Conservation (phyloP, 2,329 filamentous ascomycete genomes). For the Stagonosporopsis rhizophila region DNA sequence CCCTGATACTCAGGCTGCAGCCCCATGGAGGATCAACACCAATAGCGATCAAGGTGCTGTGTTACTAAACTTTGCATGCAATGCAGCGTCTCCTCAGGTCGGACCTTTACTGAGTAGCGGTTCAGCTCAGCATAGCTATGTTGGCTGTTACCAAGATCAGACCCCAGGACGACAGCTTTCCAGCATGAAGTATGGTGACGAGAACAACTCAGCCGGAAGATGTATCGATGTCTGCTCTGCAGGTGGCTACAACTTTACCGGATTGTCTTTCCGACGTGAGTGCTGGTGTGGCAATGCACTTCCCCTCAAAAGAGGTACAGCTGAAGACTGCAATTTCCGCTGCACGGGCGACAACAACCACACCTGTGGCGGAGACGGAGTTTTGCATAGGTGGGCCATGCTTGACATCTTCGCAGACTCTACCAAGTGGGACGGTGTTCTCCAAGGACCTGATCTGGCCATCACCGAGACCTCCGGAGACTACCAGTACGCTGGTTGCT, state of each 20-base stretch:
- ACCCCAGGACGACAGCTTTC: slow-evolving; percentile 62
- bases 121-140: slow-evolving; percentile 59
- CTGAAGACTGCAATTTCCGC: slow-evolving; percentile 59
- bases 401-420: slow-evolving; percentile 52
- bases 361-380: slow-evolving; percentile 62
- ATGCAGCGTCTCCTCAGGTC: slow-evolving; percentile 61
- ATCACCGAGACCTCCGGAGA: slow-evolving; percentile 21
- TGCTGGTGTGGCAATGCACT: slow-evolving; percentile 63
- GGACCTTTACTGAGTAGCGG: slow-evolving; percentile 57
- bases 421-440: slow-evolving; percentile 28
- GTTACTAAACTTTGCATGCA: slow-evolving; percentile 59
- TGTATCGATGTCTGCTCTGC: slow-evolving; percentile 57
- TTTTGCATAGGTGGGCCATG: slow-evolving; percentile 48
- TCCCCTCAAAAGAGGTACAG: slow-evolving; percentile 54
- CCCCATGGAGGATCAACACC: slow-evolving; percentile 65
- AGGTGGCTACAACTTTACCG: slow-evolving; percentile 54
- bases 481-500: slow-evolving; percentile 25
- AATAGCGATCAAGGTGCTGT: slow-evolving; percentile 54
- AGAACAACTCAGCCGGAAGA: slow-evolving; percentile 54
- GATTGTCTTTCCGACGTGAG: slow-evolving; percentile 58
- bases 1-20: slow-evolving; percentile 57
- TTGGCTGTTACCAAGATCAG: slow-evolving; percentile 64
- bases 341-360: slow-evolving; percentile 60
- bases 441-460: slow-evolving; percentile 25
- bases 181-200: slow-evolving; percentile 50